These are phyloP conservation scores for Tulasnella sp. DNA, from an alignment of 768 basidiomycete species.

Conservation along the genomic window DNA sequence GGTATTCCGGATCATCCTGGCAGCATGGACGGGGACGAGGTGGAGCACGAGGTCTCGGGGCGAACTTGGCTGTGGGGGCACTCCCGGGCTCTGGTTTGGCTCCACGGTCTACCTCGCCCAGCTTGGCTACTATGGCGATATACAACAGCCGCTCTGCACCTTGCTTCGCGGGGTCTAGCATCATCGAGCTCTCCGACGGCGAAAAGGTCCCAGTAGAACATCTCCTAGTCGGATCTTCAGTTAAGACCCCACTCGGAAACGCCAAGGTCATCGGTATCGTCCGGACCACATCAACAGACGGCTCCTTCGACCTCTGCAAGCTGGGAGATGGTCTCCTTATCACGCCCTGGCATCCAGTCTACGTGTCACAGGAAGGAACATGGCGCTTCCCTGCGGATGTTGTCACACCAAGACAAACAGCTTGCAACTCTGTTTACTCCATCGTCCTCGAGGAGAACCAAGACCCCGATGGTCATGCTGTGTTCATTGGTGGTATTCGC, in stretches of 20 bases:
- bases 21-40: background rate
- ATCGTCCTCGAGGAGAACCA: slow-evolving; percentile 18
- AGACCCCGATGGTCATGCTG: slow-evolving; percentile 20
- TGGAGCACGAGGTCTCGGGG: background rate
- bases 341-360: slow-evolving; percentile 24
- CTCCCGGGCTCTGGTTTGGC: background rate
- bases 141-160: slow-evolving; percentile 21
- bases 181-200: slow-evolving; percentile 10
- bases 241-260: slow-evolving; percentile 17
- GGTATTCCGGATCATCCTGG: background rate
- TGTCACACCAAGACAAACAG: background rate
- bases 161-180: slow-evolving; percentile 20
- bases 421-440: slow-evolving; percentile 23
- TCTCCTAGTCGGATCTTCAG: slow-evolving; percentile 5
- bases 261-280: slow-evolving; percentile 17
- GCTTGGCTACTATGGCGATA: slow-evolving; percentile 10
- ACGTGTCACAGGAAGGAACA: background rate
- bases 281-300: slow-evolving; percentile 12
- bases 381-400: slow-evolving; percentile 24
- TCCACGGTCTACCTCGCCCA: too few relatives aligned
- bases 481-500: slow-evolving; percentile 16
- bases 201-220: background rate
- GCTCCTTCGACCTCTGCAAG: slow-evolving; percentile 12
- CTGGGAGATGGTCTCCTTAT: slow-evolving; percentile 19
- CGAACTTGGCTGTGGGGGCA: background rate